Base-by-base conservation (phyloP, 2,329 filamentous ascomycete species). In the Cryphonectria japonica region DNA sequence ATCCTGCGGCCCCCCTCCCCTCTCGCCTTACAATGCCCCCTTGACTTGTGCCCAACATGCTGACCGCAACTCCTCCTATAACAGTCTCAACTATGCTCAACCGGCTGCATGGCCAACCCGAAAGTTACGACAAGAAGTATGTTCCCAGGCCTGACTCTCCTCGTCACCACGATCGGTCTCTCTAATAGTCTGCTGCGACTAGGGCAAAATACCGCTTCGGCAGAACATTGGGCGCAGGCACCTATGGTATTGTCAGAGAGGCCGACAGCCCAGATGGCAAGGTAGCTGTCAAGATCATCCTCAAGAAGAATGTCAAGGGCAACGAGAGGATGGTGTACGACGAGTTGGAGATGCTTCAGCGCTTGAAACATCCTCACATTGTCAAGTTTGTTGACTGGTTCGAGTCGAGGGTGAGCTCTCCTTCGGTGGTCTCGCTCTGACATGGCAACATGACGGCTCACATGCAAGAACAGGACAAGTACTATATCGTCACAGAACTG, bases 251-350 rank as follows among this genome's bases (percentile, higher is more conserved):
- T 78, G 96, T 99, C 78, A 91, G 96, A 77, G 96, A 99, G 83
- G 96, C 96, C 72, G 94, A 98, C 73, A 89, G 93, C 76, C 89
- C 92, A 59, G 87, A 88, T 29, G 93, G 94, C 80, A 89, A 97
- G 86, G 95, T 97, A 73, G 96, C 96, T 57, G 89, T 99, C 82
- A 99, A 99, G 87, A 98, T 99, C 81, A 99, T 99, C 82, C 86
- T 98, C 78, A 99, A 99, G 89, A 98, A 97, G 86, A 98, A 97
- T 83, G 95, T 99, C 80, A 97, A 95, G 81, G 95, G 95, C 75
- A 98, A 98, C 78, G 96, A 99, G 85, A 90, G 92, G 81, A 99
- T 99, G 96, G 96, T 99, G 57, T 96, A 97, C 81, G 96, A 99
- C 81, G 96, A 99, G 85, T 87, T 99, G 77, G 89, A 94, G 76